Evolutionary conservation across 176 grass and related monocot species (phyloP), one percentile per base, ranked within the genome.

Genomic region (Carex littledalei): DNA sequence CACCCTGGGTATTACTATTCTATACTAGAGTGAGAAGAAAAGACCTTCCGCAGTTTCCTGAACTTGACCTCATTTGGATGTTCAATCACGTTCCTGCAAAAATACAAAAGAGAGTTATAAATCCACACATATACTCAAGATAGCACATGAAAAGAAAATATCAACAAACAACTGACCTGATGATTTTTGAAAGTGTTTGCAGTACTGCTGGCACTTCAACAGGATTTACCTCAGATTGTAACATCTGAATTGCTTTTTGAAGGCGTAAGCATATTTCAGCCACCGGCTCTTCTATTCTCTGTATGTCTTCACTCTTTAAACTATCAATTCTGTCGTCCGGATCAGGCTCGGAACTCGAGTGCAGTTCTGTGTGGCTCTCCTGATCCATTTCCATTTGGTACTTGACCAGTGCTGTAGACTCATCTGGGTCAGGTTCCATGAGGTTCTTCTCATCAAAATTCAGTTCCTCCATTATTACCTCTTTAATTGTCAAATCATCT

Each of bases 101-200:
- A 85, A 55, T 13, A 58, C 15, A 34, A 4, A 68, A 9, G 18
- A 60, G 29, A 78, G 65, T 39, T 77, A 62, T 21, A 52, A 81
- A 35, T 72, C 21, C 21, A 43, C n/a, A 3, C 31, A 22, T 22
- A 7, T 47, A 74, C 10, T 60, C 21, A 34, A 67, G 2, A 72
- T 57, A 22, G n/a, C 16, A 77, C 35, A 69, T 67, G 26, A 9
- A 2, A 68, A 49, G 58, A 3, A 12, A 11, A 52, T 62, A 34
- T n/a, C 16, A 29, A 86, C 22, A 55, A 37, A 41, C 47, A 69
- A 55, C 18, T 68, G 53, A 88, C 89, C 89, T 94, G 71, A 98
- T 94, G 29, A 98, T 94, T 84, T 92, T 98, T 78, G 86, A 94
- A 57, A 94, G 90, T 84, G 96, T 95, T 86, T 95, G 89, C 84